These are phyloP conservation scores for Pseudocercospora ulei DNA, from an alignment of 2,329 filamentous ascomycete species.

Conservation along the genomic window DNA sequence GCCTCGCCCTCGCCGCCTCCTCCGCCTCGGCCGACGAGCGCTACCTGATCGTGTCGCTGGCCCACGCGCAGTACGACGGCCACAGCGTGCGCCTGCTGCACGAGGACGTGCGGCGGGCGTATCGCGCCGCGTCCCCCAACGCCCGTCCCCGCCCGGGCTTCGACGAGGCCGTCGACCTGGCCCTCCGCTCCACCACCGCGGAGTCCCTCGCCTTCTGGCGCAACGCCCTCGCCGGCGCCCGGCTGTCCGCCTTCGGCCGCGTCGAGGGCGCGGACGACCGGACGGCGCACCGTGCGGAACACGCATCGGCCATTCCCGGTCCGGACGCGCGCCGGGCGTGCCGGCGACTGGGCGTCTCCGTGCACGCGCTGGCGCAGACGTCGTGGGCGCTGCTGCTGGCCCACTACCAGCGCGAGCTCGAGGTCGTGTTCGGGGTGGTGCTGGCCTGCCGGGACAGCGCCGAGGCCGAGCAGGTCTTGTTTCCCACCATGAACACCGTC, in stretches of 20 bases:
- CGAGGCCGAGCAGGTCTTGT: conserved; percentile 57
- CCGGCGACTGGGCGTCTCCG: conserved; percentile 55
- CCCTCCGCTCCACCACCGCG: conserved; percentile 42
- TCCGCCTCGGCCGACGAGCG: conserved; percentile 28
- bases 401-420: conserved; percentile 52
- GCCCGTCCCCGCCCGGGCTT: conserved; percentile 40
- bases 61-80: conserved; percentile 84
- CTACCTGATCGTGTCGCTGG: conserved; percentile 58
- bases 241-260: conserved; percentile 37
- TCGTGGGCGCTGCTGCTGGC: conserved; percentile 66
- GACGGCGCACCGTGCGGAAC: conserved; percentile 41
- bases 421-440: conserved; percentile 73
- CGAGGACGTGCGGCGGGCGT: conserved; percentile 57
- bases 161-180: conserved; percentile 47
- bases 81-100: conserved; percentile 71
- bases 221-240: conserved; percentile 51
- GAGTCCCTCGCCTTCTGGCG: conserved; percentile 59
- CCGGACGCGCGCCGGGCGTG: conserved; percentile 51
- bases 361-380: conserved; percentile 66
- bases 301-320: conserved; percentile 38
- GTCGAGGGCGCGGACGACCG: conserved; percentile 16
- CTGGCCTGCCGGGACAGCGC: conserved; percentile 74
- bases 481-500: conserved; percentile 89
- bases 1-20: conserved; percentile 28
- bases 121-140: conserved; percentile 34